Base-by-base conservation (phyloP, 805 yeast species). In the Pichia scutulata region DNA sequence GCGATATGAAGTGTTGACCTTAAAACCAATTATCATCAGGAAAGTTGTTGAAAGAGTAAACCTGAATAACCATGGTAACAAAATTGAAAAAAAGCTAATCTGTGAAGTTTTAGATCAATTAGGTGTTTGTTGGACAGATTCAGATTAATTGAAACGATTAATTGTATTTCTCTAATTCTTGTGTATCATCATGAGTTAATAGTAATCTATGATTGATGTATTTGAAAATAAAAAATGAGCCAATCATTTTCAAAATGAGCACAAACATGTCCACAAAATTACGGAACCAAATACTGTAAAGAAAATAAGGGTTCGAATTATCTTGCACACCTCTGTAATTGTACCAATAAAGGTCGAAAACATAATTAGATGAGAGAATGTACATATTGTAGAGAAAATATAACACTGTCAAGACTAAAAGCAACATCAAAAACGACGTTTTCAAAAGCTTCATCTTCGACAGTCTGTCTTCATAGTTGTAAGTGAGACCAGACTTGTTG, bases 141-240 rank as follows among this genome's bases (percentile, higher is more conserved):
- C 9, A 21, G 14, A 37, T 42, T 48, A 28, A 12, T 28, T n/a
- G n/a, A n/a, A n/a, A n/a, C 5, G 12, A 6, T 13, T 28, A 65
- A 8, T 59, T 49, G 45, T 59, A 66, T 28, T 63, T 62, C 26
- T 65, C 57, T 24, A 63, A 50, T 22, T 64, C 65, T 5, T 58
- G 62, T 18, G 51, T 56, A 50, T 64, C 70, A 22, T 55, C 47
- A 24, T 54, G 47, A 7, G 49, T 46, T n/a, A 62, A 51, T 14
- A 65, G 52, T 10, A 65, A 46, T 28, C 47, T 48, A 2, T 44
- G 37, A 47, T 65, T 63, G 41, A 64, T 50, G 25, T 46, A 57
- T 30, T 51, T 54, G 23, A 60, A 51, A 8, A 55, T 36, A 33
- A 56, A 59, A 44, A 49, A 50, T 25, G 55, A 53, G 3, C 55